Conservation (phyloP, 2,329 filamentous ascomycete genomes). For the Berkeleyomyces rouxiae region DNA sequence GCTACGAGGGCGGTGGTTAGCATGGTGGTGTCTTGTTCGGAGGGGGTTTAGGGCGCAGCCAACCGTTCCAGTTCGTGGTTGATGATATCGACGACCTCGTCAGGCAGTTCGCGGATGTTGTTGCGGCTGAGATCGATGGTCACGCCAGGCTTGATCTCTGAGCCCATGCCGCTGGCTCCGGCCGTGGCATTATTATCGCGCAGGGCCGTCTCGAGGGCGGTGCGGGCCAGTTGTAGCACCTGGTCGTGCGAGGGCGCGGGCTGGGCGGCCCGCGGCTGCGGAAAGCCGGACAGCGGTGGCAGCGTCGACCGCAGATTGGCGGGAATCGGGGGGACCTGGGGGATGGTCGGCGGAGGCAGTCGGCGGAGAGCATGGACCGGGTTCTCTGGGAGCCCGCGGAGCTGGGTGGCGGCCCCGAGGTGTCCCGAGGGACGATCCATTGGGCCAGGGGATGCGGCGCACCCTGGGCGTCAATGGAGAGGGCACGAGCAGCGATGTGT, state of each 20-base stretch:
- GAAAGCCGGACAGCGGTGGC: constrained; percentile 16
- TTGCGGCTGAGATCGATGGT: constrained; percentile 66
- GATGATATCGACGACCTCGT: constrained; percentile 59
- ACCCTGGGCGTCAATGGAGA: not conserved
- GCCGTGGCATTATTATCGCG: constrained; percentile 49
- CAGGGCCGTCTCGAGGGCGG: constrained; percentile 50
- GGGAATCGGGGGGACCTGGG: constrained; percentile 24
- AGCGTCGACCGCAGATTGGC: constrained; percentile 13
- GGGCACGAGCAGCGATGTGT: not conserved
- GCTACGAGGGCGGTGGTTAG: constrained; percentile 25
- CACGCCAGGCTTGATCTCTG: constrained; percentile 48
- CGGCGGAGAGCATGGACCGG: constrained; percentile 20
- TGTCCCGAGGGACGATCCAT: constrained; percentile 14
- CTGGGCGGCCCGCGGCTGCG: constrained; percentile 24
- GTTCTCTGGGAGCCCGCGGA: constrained; percentile 27
- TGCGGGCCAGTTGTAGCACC: constrained; percentile 47
- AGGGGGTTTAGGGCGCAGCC: constrained; percentile 13
- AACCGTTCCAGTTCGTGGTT: constrained; percentile 59
- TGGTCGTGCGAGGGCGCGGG: constrained; percentile 30
- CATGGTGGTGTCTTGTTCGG: not conserved
- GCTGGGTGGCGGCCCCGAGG: constrained; percentile 21
- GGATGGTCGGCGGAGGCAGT: constrained; percentile 22
- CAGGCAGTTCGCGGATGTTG: constrained; percentile 52
- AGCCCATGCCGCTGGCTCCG: constrained; percentile 39
- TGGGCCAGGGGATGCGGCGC: not conserved